phyloP scores from a whole-genome alignment of 2,329 filamentous ascomycete genomes.

The Coccinonectria pachysandricola region DNA sequence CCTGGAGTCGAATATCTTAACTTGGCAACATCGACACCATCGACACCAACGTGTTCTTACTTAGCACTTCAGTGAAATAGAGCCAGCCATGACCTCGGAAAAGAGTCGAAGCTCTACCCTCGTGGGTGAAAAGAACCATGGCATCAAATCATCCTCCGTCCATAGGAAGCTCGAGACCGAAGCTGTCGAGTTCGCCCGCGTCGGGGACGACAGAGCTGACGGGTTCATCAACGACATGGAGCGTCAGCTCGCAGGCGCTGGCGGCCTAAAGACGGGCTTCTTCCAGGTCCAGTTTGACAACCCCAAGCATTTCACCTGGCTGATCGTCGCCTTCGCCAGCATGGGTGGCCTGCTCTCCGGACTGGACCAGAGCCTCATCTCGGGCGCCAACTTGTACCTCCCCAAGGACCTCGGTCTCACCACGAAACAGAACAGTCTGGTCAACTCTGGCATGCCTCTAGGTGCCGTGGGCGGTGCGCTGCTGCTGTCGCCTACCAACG shows the following conservation, averaged over 20 bases:
- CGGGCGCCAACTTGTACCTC: constrained; percentile 58
- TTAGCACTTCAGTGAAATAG: too few species aligned
- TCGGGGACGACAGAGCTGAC: constrained; percentile 26
- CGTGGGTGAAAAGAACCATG: too few species aligned
- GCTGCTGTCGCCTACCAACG: constrained; percentile 56
- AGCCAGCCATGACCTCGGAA: too few species aligned
- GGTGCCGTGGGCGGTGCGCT: constrained; percentile 62
- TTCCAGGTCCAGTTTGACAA: constrained; percentile 48
- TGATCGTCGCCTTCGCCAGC: constrained; percentile 60
- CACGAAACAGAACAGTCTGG: constrained; percentile 49
- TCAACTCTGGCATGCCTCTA: constrained; percentile 61
- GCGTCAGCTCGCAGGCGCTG: constrained; percentile 25
- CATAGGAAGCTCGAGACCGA: constrained; percentile 23
- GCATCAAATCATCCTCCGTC: too few species aligned
- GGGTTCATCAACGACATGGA: constrained; percentile 32
- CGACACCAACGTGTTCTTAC: too few species aligned
- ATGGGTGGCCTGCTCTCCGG: constrained; percentile 66
- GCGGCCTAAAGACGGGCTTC: constrained; percentile 26
- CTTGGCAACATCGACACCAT: too few species aligned
- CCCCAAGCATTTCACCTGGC: constrained; percentile 54
- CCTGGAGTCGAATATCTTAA: too few species aligned
- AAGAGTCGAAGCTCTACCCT: too few species aligned
- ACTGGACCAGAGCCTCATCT: constrained; percentile 63
- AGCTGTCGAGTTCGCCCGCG: constrained; percentile 26
- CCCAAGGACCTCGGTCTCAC: constrained; percentile 47